Conservation (phyloP, 2,329 filamentous ascomycete genomes). For the Aspergillus sp. region DNA sequence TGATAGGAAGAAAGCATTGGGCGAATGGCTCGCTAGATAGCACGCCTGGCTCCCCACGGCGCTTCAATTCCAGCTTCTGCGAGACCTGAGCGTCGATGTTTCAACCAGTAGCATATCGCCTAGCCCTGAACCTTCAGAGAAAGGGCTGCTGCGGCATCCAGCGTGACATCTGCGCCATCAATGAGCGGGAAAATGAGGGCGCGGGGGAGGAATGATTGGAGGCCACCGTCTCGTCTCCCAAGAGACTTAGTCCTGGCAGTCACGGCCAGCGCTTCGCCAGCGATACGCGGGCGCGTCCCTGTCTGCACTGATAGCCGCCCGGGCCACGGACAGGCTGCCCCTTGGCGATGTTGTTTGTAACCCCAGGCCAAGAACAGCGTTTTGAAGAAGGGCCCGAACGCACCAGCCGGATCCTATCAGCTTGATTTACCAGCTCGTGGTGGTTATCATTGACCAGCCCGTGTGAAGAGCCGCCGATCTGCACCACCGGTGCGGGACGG, state of each 20-base stretch:
- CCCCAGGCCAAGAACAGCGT: constrained; percentile 17
- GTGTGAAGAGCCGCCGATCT: not conserved
- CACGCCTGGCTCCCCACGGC: constrained; percentile 17
- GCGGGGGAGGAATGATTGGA: constrained; percentile 16
- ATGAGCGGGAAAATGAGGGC: constrained; percentile 27
- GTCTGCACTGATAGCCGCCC: constrained; percentile 22
- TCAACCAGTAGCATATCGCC: constrained; percentile 28
- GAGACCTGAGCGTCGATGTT: constrained; percentile 18
- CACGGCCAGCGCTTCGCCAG: constrained; percentile 8
- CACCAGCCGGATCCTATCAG: not conserved
- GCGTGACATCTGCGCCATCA: constrained; percentile 33
- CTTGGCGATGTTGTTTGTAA: constrained; percentile 22
- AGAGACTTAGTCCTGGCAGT: constrained; percentile 21
- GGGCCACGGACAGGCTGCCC: constrained; percentile 16
- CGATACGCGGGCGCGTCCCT: not conserved
- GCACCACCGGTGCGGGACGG: not conserved
- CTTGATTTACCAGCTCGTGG: constrained; percentile 24
- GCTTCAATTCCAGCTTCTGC: constrained; percentile 7
- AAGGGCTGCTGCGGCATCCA: constrained; percentile 23
- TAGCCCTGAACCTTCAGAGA: constrained; percentile 21
- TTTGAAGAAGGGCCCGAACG: not conserved
- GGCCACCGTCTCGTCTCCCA: constrained; percentile 25
- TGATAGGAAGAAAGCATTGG: constrained; percentile 60
- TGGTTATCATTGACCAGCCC: constrained; percentile 35
- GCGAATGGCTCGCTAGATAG: constrained; percentile 54